phyloP scores from a whole-genome alignment of 805 yeast species.

The Nakazawaea populi region DNA sequence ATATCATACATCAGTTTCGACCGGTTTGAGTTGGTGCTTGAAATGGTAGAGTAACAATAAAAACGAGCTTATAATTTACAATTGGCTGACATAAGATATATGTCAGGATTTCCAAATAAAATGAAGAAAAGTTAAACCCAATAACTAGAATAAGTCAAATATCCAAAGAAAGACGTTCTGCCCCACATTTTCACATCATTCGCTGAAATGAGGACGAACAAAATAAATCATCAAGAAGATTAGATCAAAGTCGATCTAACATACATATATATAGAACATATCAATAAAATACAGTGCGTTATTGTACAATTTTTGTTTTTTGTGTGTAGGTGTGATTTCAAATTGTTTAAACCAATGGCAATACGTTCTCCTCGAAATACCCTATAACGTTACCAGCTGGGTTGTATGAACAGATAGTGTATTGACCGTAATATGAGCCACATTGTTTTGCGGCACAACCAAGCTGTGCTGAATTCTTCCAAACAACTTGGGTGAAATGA shows the following conservation, averaged over 20 bases:
- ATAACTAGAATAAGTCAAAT: background rate
- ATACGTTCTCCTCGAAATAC: slow-evolving; percentile 13
- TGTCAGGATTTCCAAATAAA: background rate
- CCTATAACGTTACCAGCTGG: slow-evolving; percentile 68
- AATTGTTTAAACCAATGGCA: slow-evolving; percentile 9
- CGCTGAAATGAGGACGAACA: background rate
- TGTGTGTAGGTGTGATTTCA: background rate
- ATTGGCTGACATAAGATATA: too few relatives aligned
- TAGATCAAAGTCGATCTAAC: background rate
- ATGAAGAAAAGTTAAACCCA: background rate
- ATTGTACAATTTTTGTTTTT: background rate
- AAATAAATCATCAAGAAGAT: background rate
- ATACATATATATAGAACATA: too few relatives aligned
- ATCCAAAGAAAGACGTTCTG: background rate
- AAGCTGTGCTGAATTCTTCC: slow-evolving; percentile 54
- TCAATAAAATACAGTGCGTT: background rate
- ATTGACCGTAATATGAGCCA: slow-evolving; percentile 44
- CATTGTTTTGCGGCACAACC: slow-evolving; percentile 61
- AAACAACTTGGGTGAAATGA: slow-evolving; percentile 74
- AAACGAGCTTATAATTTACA: background rate
- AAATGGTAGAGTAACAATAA: background rate
- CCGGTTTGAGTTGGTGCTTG: background rate
- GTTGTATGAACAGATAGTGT: slow-evolving; percentile 70
- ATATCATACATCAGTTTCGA: too few relatives aligned
- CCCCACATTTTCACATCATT: too few relatives aligned